phyloP scores from a whole-genome alignment of 2,329 filamentous ascomycete genomes.

The Trichothecium roseum region DNA sequence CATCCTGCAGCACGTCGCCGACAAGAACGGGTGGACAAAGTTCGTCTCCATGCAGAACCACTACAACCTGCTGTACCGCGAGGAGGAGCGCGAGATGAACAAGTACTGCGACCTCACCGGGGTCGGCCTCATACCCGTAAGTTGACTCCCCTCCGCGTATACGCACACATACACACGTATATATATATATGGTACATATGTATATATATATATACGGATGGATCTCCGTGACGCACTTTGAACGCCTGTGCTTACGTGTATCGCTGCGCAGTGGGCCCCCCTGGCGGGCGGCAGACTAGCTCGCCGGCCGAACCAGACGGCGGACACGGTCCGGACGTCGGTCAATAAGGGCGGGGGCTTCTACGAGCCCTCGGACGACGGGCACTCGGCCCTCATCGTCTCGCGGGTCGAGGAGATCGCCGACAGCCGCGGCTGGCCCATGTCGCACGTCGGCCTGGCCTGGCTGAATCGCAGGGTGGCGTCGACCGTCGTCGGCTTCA shows the following conservation, averaged over 20 bases:
- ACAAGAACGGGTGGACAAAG: slow-evolving; percentile 43
- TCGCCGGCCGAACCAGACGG: slow-evolving; percentile 1
- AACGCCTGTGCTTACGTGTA: slow-evolving; percentile 1
- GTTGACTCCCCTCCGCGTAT: too few relatives aligned
- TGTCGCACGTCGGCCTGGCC: slow-evolving; percentile 53
- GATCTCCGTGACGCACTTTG: not conserved
- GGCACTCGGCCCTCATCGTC: slow-evolving; percentile 13
- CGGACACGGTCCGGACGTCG: not conserved
- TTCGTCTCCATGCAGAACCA: slow-evolving; percentile 49
- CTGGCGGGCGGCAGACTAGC: slow-evolving; percentile 10
- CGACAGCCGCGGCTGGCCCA: slow-evolving; percentile 42
- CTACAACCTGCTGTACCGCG: slow-evolving; percentile 43
- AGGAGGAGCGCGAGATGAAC: slow-evolving; percentile 40
- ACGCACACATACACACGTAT: too few relatives aligned
- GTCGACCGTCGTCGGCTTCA: slow-evolving; percentile 2
- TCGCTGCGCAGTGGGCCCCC: slow-evolving; percentile 7
- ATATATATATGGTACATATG: not conserved
- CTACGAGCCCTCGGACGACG: not conserved
- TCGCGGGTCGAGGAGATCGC: slow-evolving; percentile 39
- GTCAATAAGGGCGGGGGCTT: not conserved
- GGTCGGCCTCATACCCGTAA: slow-evolving; percentile 25
- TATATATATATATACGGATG: not conserved
- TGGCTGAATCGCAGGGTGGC: slow-evolving; percentile 39
- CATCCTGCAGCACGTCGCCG: slow-evolving; percentile 38
- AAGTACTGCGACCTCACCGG: slow-evolving; percentile 29